Percentiles rank a stretch among this genome's conserved stretches.
Conservation (phyloP, 164 flowering plant species). For the Sedum album region DNA sequence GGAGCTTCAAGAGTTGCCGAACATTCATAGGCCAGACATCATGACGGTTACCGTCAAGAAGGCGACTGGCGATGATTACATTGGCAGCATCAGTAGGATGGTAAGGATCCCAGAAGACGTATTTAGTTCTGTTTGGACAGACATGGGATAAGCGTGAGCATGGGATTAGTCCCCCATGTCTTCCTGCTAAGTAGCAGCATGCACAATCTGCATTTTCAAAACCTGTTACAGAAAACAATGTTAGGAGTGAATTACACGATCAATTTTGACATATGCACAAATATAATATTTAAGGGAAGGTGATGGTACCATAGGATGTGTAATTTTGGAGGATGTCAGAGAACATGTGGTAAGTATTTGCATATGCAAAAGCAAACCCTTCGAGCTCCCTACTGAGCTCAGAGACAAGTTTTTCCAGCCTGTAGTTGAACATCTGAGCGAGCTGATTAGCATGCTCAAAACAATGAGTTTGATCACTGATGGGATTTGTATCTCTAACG, state of each 20-base stretch:
- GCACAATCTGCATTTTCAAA: constrained; percentile 43
- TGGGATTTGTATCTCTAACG: constrained; percentile 40
- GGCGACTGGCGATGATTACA: constrained; percentile 38
- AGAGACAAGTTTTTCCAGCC: constrained; percentile 30
- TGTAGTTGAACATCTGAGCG: constrained; percentile 39
- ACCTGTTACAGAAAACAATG: constrained; percentile 23
- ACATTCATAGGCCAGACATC: constrained; percentile 54
- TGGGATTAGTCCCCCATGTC: too few species aligned
- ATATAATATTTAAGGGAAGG: background rate
- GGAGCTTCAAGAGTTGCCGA: constrained; percentile 11
- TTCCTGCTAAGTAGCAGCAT: constrained; percentile 46
- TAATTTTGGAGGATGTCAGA: constrained; percentile 38
- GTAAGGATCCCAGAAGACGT: too few species aligned
- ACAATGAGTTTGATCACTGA: constrained; percentile 33
- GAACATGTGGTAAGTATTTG: constrained; percentile 44
- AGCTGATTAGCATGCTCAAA: constrained; percentile 36
- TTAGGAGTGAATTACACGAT: too few species aligned
- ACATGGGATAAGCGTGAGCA: constrained; percentile 37
- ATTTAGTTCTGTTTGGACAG: constrained; percentile 45
- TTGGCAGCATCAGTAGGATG: too few species aligned
- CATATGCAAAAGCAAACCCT: constrained; percentile 41
- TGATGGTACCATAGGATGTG: constrained; percentile 37
- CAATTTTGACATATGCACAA: background rate
- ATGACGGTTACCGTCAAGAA: constrained; percentile 32
- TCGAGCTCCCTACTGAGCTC: constrained; percentile 31